A percentile compares a stretch with the other conserved stretches of the same genome.
Conservation (phyloP, 2,329 filamentous ascomycete genomes). For the Fusarium nanum region DNA sequence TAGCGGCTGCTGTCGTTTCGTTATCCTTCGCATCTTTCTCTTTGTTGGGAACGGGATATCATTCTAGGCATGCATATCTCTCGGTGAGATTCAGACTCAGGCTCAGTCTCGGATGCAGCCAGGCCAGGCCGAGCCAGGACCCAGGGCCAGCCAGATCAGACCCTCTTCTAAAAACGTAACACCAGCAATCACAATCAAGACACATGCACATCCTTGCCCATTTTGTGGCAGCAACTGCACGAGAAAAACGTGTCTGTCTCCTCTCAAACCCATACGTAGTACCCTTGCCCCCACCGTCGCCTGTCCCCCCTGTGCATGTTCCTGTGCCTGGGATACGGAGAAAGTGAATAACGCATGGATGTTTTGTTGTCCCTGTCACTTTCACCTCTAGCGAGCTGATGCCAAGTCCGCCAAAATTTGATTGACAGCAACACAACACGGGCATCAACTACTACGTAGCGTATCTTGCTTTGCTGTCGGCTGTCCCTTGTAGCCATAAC, state of each 20-base stretch:
- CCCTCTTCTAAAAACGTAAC: background rate
- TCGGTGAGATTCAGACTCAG: slow-evolving; percentile 9
- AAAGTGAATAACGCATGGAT: background rate
- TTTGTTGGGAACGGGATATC: slow-evolving; percentile 8
- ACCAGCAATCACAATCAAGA: slow-evolving; percentile 1
- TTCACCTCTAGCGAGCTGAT: slow-evolving; percentile 17
- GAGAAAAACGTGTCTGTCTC: slow-evolving; percentile 1
- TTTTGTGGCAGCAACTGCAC: background rate
- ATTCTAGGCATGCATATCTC: background rate
- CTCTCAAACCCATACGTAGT: background rate
- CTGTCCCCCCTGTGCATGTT: background rate
- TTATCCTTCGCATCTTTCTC: slow-evolving; percentile 1
- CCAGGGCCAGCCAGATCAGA: background rate
- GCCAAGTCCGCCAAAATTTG: background rate
- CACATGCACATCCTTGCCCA: background rate
- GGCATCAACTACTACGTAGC: background rate
- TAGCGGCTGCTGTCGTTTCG: background rate
- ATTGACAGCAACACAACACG: background rate
- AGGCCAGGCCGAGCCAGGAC: background rate
- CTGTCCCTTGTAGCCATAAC: slow-evolving; percentile 10
- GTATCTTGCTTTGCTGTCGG: background rate
- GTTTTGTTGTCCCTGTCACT: slow-evolving; percentile 2
- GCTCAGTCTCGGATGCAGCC: background rate
- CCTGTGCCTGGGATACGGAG: background rate
- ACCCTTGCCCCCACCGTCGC: background rate